Evolutionary conservation across 106 monocot species (phyloP).

Genomic region (Allium sativum): DNA sequence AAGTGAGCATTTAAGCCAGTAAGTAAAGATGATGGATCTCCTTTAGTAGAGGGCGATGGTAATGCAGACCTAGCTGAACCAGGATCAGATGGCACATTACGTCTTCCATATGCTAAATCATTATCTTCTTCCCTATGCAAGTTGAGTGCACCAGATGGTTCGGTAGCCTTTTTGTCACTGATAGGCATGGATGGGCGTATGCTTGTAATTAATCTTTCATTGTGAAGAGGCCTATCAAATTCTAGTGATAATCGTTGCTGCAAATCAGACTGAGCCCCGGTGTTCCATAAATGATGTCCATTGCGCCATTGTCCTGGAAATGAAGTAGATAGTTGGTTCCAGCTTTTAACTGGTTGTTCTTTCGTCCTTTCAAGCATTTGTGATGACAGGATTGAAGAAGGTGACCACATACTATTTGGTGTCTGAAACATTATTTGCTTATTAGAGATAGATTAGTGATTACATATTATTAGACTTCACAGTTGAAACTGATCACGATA

Average conservation of each 20-base stretch:
- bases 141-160: slow-evolving; percentile 28
- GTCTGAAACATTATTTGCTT: slow-evolving; percentile 24
- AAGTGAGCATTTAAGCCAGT: slow-evolving; percentile 30
- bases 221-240: slow-evolving; percentile 61
- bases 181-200: slow-evolving; percentile 29
- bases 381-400: slow-evolving; percentile 28
- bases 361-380: slow-evolving; percentile 43
- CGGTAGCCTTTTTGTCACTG: slow-evolving; percentile 52
- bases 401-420: slow-evolving; percentile 44
- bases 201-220: slow-evolving; percentile 46
- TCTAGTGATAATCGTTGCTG: slow-evolving; percentile 86
- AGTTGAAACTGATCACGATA: neutral
- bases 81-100: slow-evolving; percentile 9
- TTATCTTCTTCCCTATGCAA: slow-evolving; percentile 9
- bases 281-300: slow-evolving; percentile 55
- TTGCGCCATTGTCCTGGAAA: slow-evolving; percentile 87
- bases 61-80: slow-evolving; percentile 2
- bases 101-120: slow-evolving; percentile 31
- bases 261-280: slow-evolving; percentile 62
- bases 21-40: slow-evolving; percentile 28
- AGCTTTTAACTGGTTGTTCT: slow-evolving; percentile 46
- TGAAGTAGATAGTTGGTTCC: slow-evolving; percentile 42
- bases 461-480: neutral
- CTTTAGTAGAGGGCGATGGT: slow-evolving; percentile 9
- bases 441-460: neutral